phyloP scores from a whole-genome alignment of 306 rosid species.

The Citrullus amarus region DNA sequence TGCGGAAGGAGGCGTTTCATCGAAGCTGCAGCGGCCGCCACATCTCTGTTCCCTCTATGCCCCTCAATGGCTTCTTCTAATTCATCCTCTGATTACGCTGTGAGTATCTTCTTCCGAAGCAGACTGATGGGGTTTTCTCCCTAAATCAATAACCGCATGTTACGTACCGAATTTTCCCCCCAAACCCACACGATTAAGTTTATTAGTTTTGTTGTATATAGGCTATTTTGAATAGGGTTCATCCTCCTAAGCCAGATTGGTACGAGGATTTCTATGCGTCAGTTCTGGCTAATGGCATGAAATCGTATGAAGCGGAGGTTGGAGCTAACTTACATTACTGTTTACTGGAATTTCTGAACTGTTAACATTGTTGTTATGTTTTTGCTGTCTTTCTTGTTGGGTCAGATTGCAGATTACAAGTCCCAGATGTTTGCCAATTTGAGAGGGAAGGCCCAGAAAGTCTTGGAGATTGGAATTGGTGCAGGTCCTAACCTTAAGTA shows the following conservation, averaged over 20 bases:
- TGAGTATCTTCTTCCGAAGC: conserved; percentile 4
- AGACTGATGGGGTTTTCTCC: neutral
- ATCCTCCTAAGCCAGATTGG: conserved; percentile 70
- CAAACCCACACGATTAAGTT: neutral
- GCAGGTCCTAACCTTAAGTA: conserved; percentile 70
- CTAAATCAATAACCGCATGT: neutral
- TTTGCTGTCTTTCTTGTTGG: conserved; percentile 3
- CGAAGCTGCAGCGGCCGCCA: conserved; percentile 31
- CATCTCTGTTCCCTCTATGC: conserved; percentile 33
- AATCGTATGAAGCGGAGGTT: conserved; percentile 67
- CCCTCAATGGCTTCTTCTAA: conserved; percentile 33
- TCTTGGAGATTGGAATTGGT: conserved; percentile 85
- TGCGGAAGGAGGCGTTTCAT: conserved; percentile 64
- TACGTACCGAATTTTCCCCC: neutral
- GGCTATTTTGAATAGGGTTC: conserved; percentile 47
- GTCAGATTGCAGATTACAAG: conserved; percentile 73
- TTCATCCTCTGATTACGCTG: conserved; percentile 38
- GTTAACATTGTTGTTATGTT: neutral
- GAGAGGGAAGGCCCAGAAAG: conserved; percentile 53
- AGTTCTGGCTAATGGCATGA: conserved; percentile 24
- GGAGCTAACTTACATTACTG: neutral
- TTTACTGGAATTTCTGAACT: neutral
- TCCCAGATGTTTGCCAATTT: conserved; percentile 38
- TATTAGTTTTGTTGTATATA: conserved; percentile 1
- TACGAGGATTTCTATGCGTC: conserved; percentile 69